Evolutionary conservation across 306 rosid genomes (phyloP).

Genomic region (Corylus americana): DNA sequence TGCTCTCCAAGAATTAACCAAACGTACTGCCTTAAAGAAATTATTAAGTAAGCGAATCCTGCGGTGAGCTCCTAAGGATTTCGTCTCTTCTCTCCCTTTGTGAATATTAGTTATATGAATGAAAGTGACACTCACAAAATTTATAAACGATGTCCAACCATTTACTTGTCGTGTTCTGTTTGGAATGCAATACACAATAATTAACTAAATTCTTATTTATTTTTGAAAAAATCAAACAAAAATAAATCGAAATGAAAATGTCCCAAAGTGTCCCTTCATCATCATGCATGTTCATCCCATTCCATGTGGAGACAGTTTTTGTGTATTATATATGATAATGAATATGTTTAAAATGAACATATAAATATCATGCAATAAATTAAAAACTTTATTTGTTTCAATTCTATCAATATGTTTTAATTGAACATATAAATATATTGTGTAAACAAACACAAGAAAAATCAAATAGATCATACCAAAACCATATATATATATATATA

Average conservation of each 20-base stretch:
- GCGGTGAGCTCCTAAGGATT: conserved; percentile 46
- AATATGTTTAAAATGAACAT: too few relatives aligned
- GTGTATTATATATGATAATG: too few relatives aligned
- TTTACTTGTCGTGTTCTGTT: conserved; percentile 24
- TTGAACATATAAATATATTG: too few relatives aligned
- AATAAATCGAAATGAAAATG: background rate
- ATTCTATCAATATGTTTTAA: too few relatives aligned
- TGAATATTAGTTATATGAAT: conserved; percentile 23
- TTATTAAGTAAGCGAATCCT: conserved; percentile 44
- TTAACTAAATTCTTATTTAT: background rate
- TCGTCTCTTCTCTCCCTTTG: conserved; percentile 20
- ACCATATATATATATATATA: too few relatives aligned
- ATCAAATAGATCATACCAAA: too few relatives aligned
- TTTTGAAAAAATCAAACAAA: background rate
- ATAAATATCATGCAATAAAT: too few relatives aligned
- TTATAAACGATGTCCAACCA: background rate
- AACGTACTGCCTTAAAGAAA: background rate
- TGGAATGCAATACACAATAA: conserved; percentile 17
- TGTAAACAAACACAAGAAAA: too few relatives aligned
- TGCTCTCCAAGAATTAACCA: background rate
- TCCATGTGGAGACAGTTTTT: too few relatives aligned
- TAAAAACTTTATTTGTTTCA: too few relatives aligned
- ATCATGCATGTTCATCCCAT: too few relatives aligned
- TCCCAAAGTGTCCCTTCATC: too few relatives aligned
- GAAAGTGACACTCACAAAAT: conserved; percentile 29